Percentiles rank a stretch among this genome's conserved stretches.
These are phyloP conservation scores for Mimosa pudica DNA, from an alignment of 306 rosid genomes.

Conservation along the genomic window DNA sequence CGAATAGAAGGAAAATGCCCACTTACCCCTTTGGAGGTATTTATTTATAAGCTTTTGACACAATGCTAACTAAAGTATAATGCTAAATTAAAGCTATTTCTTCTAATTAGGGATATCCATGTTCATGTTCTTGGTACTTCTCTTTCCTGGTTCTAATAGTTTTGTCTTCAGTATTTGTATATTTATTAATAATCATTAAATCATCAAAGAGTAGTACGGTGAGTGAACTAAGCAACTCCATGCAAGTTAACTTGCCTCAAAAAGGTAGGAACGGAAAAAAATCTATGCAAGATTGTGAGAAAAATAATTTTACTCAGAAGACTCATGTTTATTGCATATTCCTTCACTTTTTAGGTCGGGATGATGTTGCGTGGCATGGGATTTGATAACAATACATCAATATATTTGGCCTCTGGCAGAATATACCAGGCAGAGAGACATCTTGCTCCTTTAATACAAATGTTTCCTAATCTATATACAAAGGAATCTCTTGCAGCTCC, in stretches of 20 bases:
- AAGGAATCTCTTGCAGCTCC: conserved; percentile 85
- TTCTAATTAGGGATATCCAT: neutral
- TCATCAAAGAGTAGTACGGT: neutral
- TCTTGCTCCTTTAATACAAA: conserved; percentile 68
- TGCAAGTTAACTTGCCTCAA: conserved; percentile 15
- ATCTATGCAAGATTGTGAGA: neutral
- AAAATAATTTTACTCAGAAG: conserved; percentile 3
- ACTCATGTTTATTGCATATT: conserved; percentile 39
- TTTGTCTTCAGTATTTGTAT: conserved; percentile 18
- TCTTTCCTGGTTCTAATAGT: neutral
- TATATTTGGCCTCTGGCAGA: conserved; percentile 92
- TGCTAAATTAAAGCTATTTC: neutral
- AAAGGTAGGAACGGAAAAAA: neutral
- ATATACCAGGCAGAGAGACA: conserved; percentile 74
- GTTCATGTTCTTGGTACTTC: neutral
- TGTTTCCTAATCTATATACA: conserved; percentile 88
- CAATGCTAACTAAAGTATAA: neutral
- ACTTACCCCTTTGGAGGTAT: conserved; percentile 88
- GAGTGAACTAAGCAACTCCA: neutral
- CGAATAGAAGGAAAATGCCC: conserved; percentile 94
- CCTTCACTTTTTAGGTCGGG: conserved; percentile 70
- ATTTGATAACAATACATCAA: conserved; percentile 72
- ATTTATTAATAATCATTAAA: neutral
- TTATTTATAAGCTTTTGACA: conserved; percentile 2
- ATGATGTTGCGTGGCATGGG: conserved; percentile 97